Conservation (phyloP, 176 grass and related monocot genomes). For the Elaeis guineensis region DNA sequence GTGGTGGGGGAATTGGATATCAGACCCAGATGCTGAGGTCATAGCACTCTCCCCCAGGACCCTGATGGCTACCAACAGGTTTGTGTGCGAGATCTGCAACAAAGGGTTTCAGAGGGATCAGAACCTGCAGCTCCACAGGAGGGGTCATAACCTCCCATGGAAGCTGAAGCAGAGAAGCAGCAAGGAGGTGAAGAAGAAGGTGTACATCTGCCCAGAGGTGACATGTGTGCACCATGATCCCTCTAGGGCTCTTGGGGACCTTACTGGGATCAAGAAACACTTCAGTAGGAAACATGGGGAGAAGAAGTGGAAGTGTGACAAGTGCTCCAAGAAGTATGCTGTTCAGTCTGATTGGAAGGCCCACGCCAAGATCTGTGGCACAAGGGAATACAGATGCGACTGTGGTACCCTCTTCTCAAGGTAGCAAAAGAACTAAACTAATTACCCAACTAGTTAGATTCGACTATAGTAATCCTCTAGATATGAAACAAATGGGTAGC, state of each 20-base stretch:
- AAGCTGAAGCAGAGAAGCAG: conserved; percentile 95
- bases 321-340: conserved; percentile 93
- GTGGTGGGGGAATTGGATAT: no score
- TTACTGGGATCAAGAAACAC: conserved; percentile 99
- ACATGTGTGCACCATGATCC: conserved; percentile 86
- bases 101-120: conserved; percentile 98
- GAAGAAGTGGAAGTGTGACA: conserved; percentile 99
- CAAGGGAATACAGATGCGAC: conserved; percentile 90
- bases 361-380: conserved; percentile 93
- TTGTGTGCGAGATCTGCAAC: conserved; percentile 85
- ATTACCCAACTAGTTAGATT: no score
- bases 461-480: no score
- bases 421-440: conserved; percentile 14
- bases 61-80: conserved; percentile 98
- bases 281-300: conserved; percentile 99
- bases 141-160: conserved; percentile 96
- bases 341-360: conserved; percentile 99
- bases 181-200: conserved; percentile 91
- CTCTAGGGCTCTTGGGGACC: conserved; percentile 67
- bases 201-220: conserved; percentile 84
- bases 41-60: conserved; percentile 70
- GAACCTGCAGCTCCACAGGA: conserved; percentile 94
- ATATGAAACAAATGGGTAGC: no score
- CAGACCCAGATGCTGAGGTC: conserved; percentile 94
- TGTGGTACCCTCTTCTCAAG: conserved; percentile 93